Conservation (phyloP, 805 yeast genomes). For the Jamesozyma lodderae region DNA sequence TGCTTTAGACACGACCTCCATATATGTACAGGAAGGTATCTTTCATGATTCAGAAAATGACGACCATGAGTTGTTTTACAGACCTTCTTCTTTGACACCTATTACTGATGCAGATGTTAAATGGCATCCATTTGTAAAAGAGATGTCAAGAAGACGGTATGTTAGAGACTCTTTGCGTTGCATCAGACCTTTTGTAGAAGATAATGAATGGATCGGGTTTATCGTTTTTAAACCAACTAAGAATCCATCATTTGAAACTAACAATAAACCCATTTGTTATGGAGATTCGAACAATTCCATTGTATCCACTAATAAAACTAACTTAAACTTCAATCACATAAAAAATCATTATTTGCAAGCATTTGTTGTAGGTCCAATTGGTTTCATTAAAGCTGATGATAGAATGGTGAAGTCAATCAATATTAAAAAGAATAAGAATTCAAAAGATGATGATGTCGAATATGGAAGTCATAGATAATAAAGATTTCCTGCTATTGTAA, state of each 20-base stretch:
- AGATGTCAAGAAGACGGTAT: slow-evolving; percentile 33
- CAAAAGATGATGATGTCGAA: slow-evolving; percentile 2
- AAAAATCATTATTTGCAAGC: slow-evolving; percentile 23
- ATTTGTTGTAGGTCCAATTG: slow-evolving; percentile 25
- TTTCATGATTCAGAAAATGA: slow-evolving; percentile 22
- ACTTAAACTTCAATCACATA: not conserved
- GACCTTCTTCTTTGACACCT: slow-evolving; percentile 16
- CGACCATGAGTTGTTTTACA: slow-evolving; percentile 7
- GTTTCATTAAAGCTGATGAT: slow-evolving; percentile 14
- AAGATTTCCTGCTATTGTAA: not conserved
- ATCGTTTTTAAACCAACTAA: slow-evolving; percentile 30
- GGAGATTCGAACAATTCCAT: not conserved
- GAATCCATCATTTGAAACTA: slow-evolving; percentile 19
- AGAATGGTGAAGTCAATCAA: not conserved
- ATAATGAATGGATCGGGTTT: slow-evolving; percentile 46
- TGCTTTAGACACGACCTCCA: no score
- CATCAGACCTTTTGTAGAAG: slow-evolving; percentile 42
- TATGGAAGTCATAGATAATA: not conserved
- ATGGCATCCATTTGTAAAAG: slow-evolving; percentile 42
- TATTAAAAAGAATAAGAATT: not conserved
- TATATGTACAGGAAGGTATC: slow-evolving; percentile 24
- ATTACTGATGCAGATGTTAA: slow-evolving; percentile 28
- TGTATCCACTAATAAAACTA: not conserved
- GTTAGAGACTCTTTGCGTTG: slow-evolving; percentile 49
- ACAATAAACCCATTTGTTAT: slow-evolving; percentile 14